Conservation (phyloP, 805 yeast genomes). For the Candida ficus region DNA sequence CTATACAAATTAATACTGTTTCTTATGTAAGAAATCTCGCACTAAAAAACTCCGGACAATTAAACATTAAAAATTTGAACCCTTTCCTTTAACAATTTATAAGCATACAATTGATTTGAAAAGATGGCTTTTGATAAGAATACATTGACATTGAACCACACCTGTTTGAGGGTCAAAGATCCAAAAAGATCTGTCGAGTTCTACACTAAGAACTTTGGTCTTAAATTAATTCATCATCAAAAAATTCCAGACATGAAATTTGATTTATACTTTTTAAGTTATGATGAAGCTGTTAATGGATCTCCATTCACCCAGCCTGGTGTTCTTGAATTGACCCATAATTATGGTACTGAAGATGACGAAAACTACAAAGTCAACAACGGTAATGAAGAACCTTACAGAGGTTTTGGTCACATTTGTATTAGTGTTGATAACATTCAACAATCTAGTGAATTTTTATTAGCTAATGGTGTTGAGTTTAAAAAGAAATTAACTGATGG, state of each 20-base stretch:
- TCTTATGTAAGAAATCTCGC: too few species aligned
- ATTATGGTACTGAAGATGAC: constrained; percentile 65
- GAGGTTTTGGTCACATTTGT: constrained; percentile 95
- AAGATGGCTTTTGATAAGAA: background rate
- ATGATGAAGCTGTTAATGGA: constrained; percentile 9
- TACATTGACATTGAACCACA: constrained; percentile 48
- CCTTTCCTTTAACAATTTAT: too few species aligned
- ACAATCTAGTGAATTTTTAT: constrained; percentile 52
- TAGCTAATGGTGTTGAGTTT: constrained; percentile 61
- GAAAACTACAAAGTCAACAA: constrained; percentile 54
- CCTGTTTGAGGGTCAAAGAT: constrained; percentile 78
- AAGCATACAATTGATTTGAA: too few species aligned
- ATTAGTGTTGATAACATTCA: constrained; percentile 78
- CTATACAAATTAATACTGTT: too few species aligned
- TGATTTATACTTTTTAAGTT: constrained; percentile 64
- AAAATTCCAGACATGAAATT: constrained; percentile 52
- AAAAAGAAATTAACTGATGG: constrained; percentile 86
- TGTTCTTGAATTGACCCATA: constrained; percentile 77
- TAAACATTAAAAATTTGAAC: too few species aligned
- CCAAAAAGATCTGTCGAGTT: constrained; percentile 68
- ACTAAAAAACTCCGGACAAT: too few species aligned
- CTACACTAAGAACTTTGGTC: constrained; percentile 70
- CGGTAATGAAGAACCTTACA: constrained; percentile 79
- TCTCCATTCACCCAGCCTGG: constrained; percentile 40
- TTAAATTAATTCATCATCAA: constrained; percentile 51